Base-by-base conservation (phyloP, 495 filamentous ascomycete species). In the Podospora fimiseda region DNA sequence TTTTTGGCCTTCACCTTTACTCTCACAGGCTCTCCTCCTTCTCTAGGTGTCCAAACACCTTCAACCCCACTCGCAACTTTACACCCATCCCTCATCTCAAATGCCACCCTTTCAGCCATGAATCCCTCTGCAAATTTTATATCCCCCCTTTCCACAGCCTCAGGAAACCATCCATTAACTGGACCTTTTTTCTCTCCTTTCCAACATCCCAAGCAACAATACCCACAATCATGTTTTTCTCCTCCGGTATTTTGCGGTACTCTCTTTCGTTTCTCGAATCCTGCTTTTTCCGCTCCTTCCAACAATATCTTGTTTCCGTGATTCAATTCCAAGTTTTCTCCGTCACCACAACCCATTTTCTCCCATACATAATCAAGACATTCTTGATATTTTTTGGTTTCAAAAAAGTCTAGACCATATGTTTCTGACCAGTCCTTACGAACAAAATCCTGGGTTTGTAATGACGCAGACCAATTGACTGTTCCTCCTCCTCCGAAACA, bases 401-500 rank as follows among this genome's bases (percentile, higher is more conserved):
- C 86, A 61, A 95, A 95, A 58, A 93, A 88, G 0, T 80, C 74
- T n/a, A 96, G 71, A 2, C 82, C 82, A 19, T 65, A 55, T 50
- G 83, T 73, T 45, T 72, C 63, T 0, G 88, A 84, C 91, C 91
- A 96, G 67, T 96, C 88, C 53, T 82, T 74, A 13, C 89, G 78
- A 0, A 96, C 87, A 56, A 76, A 92, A 14, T 75, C 83, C 67
- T 92, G 91, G 0, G 85, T 85, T 63, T 92, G 88, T 30, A 96
- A 67, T 13, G 79, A 78, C n/a, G 87, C 91, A 36, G 84, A 86
- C 90, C 90, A 95, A 61, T 95, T 95, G 51, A 96, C 66, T 1
- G 87, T 88, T 0, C 90, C 89, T 33, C 91, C 91, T 44, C 91
- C 91, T 36, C 91, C 91, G 80, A 86, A 96, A 19, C 79, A 83